Percentiles rank a stretch among this genome's conserved stretches.
These are phyloP conservation scores for Phoma sp. DNA, from an alignment of 2,329 filamentous ascomycete species.

Conservation along the genomic window DNA sequence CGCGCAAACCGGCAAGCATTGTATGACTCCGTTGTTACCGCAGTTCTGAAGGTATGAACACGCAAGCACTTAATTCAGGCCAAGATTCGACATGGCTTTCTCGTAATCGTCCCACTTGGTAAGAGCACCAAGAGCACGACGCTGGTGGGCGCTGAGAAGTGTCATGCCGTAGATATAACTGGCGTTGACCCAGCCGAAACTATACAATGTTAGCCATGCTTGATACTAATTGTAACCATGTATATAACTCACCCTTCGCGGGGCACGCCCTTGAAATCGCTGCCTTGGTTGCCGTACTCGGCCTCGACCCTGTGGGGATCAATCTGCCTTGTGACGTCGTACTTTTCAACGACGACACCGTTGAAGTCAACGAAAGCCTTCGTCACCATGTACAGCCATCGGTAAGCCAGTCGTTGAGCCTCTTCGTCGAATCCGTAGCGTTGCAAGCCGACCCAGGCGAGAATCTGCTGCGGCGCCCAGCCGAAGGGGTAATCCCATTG, in stretches of 20 bases:
- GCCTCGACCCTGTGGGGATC: conserved; percentile 94
- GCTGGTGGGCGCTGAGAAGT: conserved; percentile 87
- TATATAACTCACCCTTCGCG: conserved; percentile 81
- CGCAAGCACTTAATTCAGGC: conserved; percentile 24
- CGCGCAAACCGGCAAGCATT: no score
- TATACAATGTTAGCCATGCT: conserved; percentile 49
- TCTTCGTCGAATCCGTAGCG: conserved; percentile 92
- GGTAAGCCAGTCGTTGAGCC: conserved; percentile 87
- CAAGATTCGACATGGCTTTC: conserved; percentile 62
- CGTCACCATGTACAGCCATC: conserved; percentile 98
- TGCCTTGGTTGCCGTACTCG: conserved; percentile 96
- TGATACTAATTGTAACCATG: neutral
- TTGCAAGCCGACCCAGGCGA: conserved; percentile 91
- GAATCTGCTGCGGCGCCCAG: conserved; percentile 98
- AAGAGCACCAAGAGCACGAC: conserved; percentile 83
- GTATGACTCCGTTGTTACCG: no score
- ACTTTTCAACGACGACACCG: conserved; percentile 97
- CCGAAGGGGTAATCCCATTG: conserved; percentile 99
- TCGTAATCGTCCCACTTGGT: conserved; percentile 86
- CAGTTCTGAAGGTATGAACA: neutral
- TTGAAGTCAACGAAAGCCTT: conserved; percentile 99
- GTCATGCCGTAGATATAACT: conserved; percentile 94
- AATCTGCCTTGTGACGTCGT: conserved; percentile 88
- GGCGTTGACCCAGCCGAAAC: conserved; percentile 98
- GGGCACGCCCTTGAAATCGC: conserved; percentile 93